phyloP scores from a whole-genome alignment of 305 asterid species.

The Solanum hybrid region DNA sequence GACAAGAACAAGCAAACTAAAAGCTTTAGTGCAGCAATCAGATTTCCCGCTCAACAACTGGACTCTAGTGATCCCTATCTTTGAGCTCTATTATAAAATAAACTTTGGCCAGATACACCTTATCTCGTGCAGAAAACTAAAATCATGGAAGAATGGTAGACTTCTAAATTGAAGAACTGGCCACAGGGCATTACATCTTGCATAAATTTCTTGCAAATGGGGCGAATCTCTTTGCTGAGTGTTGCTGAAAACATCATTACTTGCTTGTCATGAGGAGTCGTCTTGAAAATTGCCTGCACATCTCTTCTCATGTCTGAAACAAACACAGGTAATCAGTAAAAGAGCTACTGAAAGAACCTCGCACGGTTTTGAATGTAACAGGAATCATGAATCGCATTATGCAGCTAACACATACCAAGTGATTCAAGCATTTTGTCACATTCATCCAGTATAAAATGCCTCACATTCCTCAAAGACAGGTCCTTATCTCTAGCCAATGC shows the following conservation, averaged over 20 bases:
- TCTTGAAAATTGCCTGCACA: constrained; percentile 81
- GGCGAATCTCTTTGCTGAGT: constrained; percentile 89
- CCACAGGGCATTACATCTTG: constrained; percentile 87
- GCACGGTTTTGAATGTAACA: too few relatives aligned
- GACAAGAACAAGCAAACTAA: not conserved
- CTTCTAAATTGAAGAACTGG: too few relatives aligned
- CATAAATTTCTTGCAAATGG: constrained; percentile 92
- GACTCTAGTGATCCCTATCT: not conserved
- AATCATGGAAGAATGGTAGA: constrained; percentile 44
- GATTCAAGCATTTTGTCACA: constrained; percentile 80
- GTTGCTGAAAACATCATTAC: constrained; percentile 95
- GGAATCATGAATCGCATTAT: too few relatives aligned
- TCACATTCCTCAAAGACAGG: constrained; percentile 48
- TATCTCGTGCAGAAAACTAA: constrained; percentile 34
- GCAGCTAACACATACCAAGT: constrained; percentile 57
- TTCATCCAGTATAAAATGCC: constrained; percentile 70
- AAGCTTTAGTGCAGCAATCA: not conserved
- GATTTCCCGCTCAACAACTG: not conserved
- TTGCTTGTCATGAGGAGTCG: constrained; percentile 91
- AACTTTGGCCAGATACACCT: constrained; percentile 6
- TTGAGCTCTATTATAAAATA: not conserved
- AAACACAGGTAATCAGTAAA: not conserved
- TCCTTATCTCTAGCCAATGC: constrained; percentile 56
- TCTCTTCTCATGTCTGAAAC: constrained; percentile 78
- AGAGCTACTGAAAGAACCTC: too few relatives aligned